These are phyloP conservation scores for Aspergillus vadensis DNA, from an alignment of 2,329 filamentous ascomycete species.

Conservation along the genomic window DNA sequence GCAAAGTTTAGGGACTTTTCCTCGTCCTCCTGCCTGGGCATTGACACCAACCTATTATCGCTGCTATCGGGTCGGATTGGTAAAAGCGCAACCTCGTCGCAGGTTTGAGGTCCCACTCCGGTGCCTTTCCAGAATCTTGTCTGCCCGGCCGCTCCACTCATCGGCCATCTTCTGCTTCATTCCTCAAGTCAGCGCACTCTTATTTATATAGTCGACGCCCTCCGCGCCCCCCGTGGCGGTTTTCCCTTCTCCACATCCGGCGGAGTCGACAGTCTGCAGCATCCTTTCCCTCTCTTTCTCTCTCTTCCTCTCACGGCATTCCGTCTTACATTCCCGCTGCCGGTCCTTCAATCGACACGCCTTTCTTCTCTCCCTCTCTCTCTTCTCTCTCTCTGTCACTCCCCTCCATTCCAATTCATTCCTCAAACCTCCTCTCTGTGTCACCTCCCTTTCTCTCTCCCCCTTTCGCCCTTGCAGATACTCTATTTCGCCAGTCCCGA, in stretches of 20 bases:
- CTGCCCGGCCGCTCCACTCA: slow-evolving; percentile 10
- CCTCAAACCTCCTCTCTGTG: too few relatives aligned
- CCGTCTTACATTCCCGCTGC: slow-evolving; percentile 2
- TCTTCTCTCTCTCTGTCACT: neutral
- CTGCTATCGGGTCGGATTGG: slow-evolving; percentile 9
- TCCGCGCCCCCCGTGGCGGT: slow-evolving; percentile 22
- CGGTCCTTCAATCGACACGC: neutral
- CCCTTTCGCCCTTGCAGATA: neutral
- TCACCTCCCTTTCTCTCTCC: neutral
- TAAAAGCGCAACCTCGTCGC: slow-evolving; percentile 13
- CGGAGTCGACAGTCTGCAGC: slow-evolving; percentile 21
- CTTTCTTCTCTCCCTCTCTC: neutral
- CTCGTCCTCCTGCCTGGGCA: neutral
- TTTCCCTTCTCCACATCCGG: slow-evolving; percentile 30
- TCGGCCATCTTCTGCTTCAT: too few relatives aligned
- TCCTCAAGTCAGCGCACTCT: slow-evolving; percentile 5
- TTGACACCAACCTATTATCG: slow-evolving; percentile 1
- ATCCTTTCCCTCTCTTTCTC: slow-evolving; percentile 11
- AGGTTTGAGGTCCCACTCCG: neutral
- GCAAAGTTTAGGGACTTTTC: neutral
- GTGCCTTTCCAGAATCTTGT: slow-evolving; percentile 18
- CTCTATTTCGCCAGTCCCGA: neutral
- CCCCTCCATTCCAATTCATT: neutral
- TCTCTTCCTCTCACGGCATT: slow-evolving; percentile 4
- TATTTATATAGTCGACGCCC: slow-evolving; percentile 21